Conservation (phyloP, 192 early-diverging fungal species). For the Rhizophagus prolifer region DNA sequence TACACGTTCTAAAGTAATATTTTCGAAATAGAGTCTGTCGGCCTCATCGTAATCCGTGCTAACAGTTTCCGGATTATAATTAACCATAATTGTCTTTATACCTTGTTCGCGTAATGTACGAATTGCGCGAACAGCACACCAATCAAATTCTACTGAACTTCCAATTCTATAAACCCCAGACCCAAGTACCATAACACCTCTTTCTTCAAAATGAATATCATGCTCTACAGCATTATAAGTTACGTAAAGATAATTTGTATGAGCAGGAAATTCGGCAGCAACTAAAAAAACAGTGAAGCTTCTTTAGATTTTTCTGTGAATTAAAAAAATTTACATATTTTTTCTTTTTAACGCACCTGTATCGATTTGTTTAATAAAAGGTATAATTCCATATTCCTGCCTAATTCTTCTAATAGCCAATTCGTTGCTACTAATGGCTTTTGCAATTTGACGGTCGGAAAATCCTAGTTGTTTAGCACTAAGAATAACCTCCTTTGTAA, state of each 20-base stretch:
- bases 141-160: constrained; percentile 97
- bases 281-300: constrained; percentile 36
- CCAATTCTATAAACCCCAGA: constrained; percentile 98
- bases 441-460: constrained; percentile 86
- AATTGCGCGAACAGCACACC: constrained; percentile 82
- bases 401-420: constrained; percentile 73
- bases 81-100: constrained; percentile 91
- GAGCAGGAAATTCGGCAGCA: constrained; percentile 94
- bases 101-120: constrained; percentile 80
- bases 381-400: constrained; percentile 73
- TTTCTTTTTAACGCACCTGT: constrained; percentile 42
- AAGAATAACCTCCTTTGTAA: constrained; percentile 52
- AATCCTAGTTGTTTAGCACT: constrained; percentile 86
- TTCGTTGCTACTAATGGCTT: constrained; percentile 50
- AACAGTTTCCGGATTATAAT: constrained; percentile 99
- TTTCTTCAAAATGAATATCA: constrained; percentile 85
- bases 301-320: background rate
- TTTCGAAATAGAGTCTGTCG: constrained; percentile 98
- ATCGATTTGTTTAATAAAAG: constrained; percentile 93
- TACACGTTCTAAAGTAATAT: constrained; percentile 90
- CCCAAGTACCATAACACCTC: constrained; percentile 93
- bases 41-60: constrained; percentile 98
- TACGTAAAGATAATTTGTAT: constrained; percentile 97
- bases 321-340: background rate
- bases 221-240: constrained; percentile 91